Base-by-base conservation (phyloP, 371 early-diverging fungal species). In the Capniomyces stellatus region DNA sequence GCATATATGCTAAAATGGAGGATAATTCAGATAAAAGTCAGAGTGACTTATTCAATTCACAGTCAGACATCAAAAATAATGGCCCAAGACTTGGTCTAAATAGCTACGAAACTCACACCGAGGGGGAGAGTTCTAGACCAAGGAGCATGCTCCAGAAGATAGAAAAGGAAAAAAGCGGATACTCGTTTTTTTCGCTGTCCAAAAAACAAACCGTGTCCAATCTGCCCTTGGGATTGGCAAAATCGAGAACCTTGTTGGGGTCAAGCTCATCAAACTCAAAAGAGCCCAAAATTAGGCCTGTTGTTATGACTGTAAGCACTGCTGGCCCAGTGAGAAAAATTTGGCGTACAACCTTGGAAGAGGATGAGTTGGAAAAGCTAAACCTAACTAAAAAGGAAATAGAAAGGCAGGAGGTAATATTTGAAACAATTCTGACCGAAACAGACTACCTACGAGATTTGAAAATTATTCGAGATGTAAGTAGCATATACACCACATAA, bases 381-480 rank as follows among this genome's bases (percentile, higher is more conserved):
- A 48, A 51, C 6, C 75, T 85, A 0, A 72, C 89, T 10, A 65
- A 74, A 23, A 64, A 70, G 19, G 93, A 92, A 58, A 76, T 79
- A 55, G 81, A 81, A 58, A 77, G 93, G 2, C 95, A 94, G 57
- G 91, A 94, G 58, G 83, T 83, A 27, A 93, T 94, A 43, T 89
- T 82, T 66, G 95, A 94, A 61, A 59, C 91, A 23, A 83, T 94
- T 29, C 79, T 86, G 52, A 89, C 88, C 0, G 93, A 92, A 66
- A 81, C 81, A 42, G 89, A 90, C 62, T 93, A 83, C 64, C 83
- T 92, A 21, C 73, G 77, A 30, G 94, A 93, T 67, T 63, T 88
- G 27, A 70, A 54, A 28, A 62, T 69, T 29, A 54, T 60, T 66
- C 19, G 28, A 8, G 49, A 49, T 27, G 49, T 49, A 49, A 35